phyloP scores from a whole-genome alignment of 2,329 filamentous ascomycete species.

The Thermoascus crustaceus region DNA sequence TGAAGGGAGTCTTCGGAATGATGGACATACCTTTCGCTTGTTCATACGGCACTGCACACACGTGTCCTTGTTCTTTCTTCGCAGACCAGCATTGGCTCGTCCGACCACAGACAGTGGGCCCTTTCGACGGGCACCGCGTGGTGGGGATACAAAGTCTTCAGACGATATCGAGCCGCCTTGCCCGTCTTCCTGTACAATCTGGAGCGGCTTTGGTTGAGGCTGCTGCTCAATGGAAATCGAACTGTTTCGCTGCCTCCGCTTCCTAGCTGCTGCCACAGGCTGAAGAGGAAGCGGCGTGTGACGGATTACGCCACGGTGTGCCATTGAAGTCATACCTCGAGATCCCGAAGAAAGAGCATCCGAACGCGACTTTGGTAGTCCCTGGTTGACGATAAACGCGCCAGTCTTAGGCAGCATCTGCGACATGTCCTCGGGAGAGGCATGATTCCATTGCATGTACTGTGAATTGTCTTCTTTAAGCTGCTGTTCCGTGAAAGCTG shows the following conservation, averaged over 20 bases:
- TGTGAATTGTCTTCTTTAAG: conserved; percentile 22
- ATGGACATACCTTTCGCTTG: conserved; percentile 36
- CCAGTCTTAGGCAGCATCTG: conserved; percentile 20
- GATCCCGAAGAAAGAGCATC: conserved; percentile 23
- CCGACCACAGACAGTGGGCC: conserved; percentile 33
- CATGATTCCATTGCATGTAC: conserved; percentile 20
- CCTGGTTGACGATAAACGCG: conserved; percentile 30
- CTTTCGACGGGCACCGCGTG: conserved; percentile 36
- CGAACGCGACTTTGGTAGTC: conserved; percentile 22
- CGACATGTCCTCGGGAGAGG: conserved; percentile 18
- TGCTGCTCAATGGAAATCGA: conserved; percentile 21
- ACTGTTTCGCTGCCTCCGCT: conserved; percentile 27
- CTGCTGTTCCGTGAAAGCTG: conserved; percentile 21
- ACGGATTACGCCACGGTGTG: conserved; percentile 1
- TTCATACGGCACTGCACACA: conserved; percentile 38
- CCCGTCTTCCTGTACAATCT: conserved; percentile 38
- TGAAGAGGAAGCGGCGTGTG: background rate
- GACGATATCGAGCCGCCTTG: conserved; percentile 35
- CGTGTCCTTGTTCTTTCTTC: conserved; percentile 37
- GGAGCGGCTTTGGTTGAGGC: conserved; percentile 24
- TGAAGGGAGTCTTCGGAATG: background rate
- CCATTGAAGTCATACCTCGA: conserved; percentile 23
- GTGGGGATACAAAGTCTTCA: conserved; percentile 33
- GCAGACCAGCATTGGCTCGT: conserved; percentile 33
- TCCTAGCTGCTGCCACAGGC: conserved; percentile 10